These are phyloP conservation scores for Mycena rosella DNA, from an alignment of 768 basidiomycete species.

Conservation along the genomic window DNA sequence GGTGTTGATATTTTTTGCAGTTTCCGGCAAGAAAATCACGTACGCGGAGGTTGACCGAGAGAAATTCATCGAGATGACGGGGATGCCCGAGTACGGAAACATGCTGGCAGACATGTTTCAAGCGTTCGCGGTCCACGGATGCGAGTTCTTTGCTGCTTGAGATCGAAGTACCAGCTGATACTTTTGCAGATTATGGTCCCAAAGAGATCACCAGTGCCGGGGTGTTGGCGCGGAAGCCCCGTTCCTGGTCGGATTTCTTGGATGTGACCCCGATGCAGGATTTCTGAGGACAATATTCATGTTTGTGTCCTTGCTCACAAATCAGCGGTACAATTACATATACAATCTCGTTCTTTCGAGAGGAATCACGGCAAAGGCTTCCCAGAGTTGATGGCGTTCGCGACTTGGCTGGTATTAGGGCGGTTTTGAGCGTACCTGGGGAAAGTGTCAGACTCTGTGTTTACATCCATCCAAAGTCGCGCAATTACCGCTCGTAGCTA, in stretches of 20 bases:
- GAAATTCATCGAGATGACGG: conserved; percentile 18
- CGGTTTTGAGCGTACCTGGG: conserved; percentile 81
- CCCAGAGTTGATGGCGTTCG: conserved; percentile 80
- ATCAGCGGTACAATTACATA: conserved; percentile 22
- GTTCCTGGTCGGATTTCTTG: conserved; percentile 26
- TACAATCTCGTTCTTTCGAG: neutral
- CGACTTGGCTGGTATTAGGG: conserved; percentile 82
- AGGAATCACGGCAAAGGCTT: conserved; percentile 66
- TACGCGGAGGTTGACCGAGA: conserved; percentile 21
- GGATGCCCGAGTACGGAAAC: conserved; percentile 25
- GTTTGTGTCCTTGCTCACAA: neutral
- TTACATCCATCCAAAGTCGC: neutral
- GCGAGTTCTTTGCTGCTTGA: conserved; percentile 3
- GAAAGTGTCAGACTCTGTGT: neutral
- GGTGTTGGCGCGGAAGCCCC: conserved; percentile 16
- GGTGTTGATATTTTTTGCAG: neutral
- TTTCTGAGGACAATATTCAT: neutral
- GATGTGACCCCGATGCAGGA: conserved; percentile 13
- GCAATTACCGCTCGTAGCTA: conserved; percentile 74
- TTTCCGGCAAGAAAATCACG: conserved; percentile 25
- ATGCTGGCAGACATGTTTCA: conserved; percentile 31
- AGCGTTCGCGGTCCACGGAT: conserved; percentile 19
- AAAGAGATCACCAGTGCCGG: conserved; percentile 1
- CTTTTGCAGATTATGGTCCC: conserved; percentile 15
- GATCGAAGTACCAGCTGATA: neutral